phyloP scores from a whole-genome alignment of 225 moss, liverwort and hornwort genomes.

The Sphagnum contortum region DNA sequence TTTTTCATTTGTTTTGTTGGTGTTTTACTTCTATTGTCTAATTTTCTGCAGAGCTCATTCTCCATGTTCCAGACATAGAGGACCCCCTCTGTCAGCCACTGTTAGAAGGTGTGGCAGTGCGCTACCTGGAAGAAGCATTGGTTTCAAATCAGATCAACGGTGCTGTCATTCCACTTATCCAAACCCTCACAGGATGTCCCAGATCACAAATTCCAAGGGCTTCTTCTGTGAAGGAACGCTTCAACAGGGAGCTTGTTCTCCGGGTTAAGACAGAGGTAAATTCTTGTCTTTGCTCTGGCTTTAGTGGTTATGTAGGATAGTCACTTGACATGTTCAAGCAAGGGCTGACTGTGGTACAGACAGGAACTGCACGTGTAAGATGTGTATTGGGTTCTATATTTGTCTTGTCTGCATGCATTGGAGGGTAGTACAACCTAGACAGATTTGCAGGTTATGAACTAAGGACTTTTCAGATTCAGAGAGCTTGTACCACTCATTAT shows the following conservation, averaged over 20 bases:
- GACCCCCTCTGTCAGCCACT: conserved; percentile 50
- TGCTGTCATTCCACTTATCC: conserved; percentile 37
- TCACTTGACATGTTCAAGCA: neutral
- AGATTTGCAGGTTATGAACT: neutral
- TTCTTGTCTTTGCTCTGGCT: neutral
- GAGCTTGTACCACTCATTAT: neutral
- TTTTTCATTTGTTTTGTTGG: no score
- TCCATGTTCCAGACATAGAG: conserved; percentile 34
- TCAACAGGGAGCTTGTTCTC: conserved; percentile 30
- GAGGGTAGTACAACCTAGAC: no score
- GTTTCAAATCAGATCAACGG: conserved; percentile 28
- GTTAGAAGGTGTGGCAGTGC: conserved; percentile 45
- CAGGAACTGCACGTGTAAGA: neutral
- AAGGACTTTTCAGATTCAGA: neutral
- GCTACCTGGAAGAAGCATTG: conserved; percentile 52
- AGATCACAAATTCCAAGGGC: conserved; percentile 10
- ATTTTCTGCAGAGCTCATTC: conserved; percentile 33
- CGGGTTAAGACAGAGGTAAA: conserved; percentile 73
- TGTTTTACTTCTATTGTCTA: no score
- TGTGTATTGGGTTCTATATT: neutral
- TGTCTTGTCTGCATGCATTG: no score
- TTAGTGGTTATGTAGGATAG: neutral
- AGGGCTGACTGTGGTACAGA: neutral
- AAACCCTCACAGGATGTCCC: conserved; percentile 13
- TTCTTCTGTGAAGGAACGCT: conserved; percentile 42